phyloP scores from a whole-genome alignment of 2,329 filamentous ascomycete genomes.

The Phaeomoniella chlamydospora region DNA sequence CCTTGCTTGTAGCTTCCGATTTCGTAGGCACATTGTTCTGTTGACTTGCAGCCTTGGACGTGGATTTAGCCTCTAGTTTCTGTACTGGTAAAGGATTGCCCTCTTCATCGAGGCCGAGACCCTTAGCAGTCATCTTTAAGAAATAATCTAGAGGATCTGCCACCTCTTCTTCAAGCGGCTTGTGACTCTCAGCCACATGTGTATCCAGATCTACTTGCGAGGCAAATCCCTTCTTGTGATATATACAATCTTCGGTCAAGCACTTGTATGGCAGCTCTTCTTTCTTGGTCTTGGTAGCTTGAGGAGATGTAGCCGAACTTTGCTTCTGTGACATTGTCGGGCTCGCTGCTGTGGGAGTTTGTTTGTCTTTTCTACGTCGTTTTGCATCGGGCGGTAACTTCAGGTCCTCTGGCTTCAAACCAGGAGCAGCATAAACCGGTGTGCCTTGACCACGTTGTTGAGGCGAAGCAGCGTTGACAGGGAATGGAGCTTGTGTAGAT shows the following conservation, averaged over 20 bases:
- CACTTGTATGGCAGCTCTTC: constrained; percentile 36
- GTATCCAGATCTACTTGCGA: constrained; percentile 38
- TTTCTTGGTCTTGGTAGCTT: constrained; percentile 25
- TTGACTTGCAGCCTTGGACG: constrained; percentile 7
- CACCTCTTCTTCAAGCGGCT: constrained; percentile 29
- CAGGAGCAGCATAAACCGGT: constrained; percentile 33
- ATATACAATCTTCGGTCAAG: constrained; percentile 35
- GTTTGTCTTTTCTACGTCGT: constrained; percentile 36
- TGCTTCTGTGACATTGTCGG: constrained; percentile 12
- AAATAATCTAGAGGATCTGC: constrained; percentile 42
- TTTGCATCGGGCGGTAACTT: constrained; percentile 40
- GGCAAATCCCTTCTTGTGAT: constrained; percentile 38
- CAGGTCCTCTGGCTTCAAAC: constrained; percentile 41
- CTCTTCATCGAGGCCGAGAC: constrained; percentile 32
- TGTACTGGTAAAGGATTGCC: constrained; percentile 21
- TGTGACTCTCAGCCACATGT: constrained; percentile 39
- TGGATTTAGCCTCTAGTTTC: constrained; percentile 13
- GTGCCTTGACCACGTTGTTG: constrained; percentile 37
- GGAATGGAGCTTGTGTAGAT: constrained; percentile 36
- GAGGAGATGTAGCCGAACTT: constrained; percentile 15
- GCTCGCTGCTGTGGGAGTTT: constrained; percentile 10
- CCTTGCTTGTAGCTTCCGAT: constrained; percentile 6
- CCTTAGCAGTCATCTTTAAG: constrained; percentile 35
- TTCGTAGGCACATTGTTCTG: background rate
- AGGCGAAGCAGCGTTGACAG: constrained; percentile 30